phyloP scores from a whole-genome alignment of 1,284 basidiomycete genomes.

The Papiliotrema laurentii region DNA sequence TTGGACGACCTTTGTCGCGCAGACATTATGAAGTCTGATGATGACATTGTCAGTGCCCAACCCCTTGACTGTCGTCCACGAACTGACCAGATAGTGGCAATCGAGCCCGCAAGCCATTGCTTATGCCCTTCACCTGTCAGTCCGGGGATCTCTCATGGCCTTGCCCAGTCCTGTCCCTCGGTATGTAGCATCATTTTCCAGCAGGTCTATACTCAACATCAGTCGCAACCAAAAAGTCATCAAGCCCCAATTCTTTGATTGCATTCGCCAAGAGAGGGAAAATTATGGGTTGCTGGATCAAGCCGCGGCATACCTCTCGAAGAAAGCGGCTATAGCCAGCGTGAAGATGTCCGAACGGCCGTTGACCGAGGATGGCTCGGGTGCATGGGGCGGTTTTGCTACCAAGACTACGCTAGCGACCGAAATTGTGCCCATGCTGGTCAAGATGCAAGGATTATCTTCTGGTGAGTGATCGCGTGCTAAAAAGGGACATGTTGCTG shows the following conservation, averaged over 20 bases:
- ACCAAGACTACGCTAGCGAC: constrained; percentile 28
- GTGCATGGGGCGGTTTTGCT: constrained; percentile 31
- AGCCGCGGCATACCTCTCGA: constrained; percentile 33
- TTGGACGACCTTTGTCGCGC: constrained; percentile 75
- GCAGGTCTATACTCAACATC: neutral
- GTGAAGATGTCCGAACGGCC: constrained; percentile 10
- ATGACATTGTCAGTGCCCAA: constrained; percentile 60
- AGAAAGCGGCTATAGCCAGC: constrained; percentile 22
- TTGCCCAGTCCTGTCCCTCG: constrained; percentile 80
- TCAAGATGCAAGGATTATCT: constrained; percentile 36
- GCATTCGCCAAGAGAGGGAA: constrained; percentile 36
- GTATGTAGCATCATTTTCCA: constrained; percentile 24
- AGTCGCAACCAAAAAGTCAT: constrained; percentile 63
- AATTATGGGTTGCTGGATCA: constrained; percentile 39
- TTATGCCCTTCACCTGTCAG: constrained; percentile 75
- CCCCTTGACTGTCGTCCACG: neutral
- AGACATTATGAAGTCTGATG: constrained; percentile 64
- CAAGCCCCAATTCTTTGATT: constrained; percentile 53
- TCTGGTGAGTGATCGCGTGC: constrained; percentile 4
- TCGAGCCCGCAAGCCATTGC: constrained; percentile 60
- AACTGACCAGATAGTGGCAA: constrained; percentile 57
- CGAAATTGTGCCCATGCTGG: constrained; percentile 45
- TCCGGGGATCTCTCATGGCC: constrained; percentile 71
- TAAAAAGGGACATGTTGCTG: constrained; percentile 4
- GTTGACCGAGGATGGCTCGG: neutral